Conservation (phyloP, 2,329 filamentous ascomycete genomes). For the Pseudogymnoascus sp. region DNA sequence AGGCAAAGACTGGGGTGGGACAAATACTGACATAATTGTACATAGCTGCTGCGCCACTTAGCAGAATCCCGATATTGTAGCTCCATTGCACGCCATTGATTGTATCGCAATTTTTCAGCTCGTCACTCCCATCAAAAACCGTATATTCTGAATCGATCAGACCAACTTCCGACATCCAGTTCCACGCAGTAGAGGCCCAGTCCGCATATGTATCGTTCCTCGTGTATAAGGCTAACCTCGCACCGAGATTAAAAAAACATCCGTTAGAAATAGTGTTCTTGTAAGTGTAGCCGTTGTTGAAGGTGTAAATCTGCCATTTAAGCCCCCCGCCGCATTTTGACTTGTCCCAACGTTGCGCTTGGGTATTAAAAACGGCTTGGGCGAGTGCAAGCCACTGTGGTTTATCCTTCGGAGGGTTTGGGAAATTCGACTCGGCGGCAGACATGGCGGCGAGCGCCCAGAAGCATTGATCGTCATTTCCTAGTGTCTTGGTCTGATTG, state of each 20-base stretch:
- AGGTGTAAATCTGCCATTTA: constrained; percentile 77
- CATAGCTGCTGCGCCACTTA: constrained; percentile 60
- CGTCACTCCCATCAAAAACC: constrained; percentile 55
- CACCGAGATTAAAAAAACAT: constrained; percentile 53
- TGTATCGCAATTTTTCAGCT: constrained; percentile 46
- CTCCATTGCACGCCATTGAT: constrained; percentile 57
- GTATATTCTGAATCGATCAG: constrained; percentile 52
- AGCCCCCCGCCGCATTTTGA: constrained; percentile 64
- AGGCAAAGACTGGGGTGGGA: background rate
- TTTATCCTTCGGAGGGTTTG: constrained; percentile 42
- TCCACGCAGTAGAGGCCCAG: constrained; percentile 67
- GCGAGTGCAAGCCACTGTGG: constrained; percentile 65
- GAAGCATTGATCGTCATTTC: constrained; percentile 70
- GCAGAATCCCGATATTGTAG: constrained; percentile 59
- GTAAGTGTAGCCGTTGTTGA: constrained; percentile 75
- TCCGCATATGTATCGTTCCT: constrained; percentile 67
- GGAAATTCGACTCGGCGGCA: constrained; percentile 60
- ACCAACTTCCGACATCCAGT: constrained; percentile 52
- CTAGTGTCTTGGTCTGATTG: constrained; percentile 59
- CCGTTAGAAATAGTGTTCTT: constrained; percentile 59
- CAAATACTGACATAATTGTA: constrained; percentile 48
- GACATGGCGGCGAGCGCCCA: constrained; percentile 65
- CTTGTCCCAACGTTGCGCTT: constrained; percentile 64
- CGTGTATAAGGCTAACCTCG: constrained; percentile 68
- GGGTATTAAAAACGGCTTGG: constrained; percentile 74